Base-by-base conservation (phyloP, 257 asterid genomes). In the Gardenia jasminoides region DNA sequence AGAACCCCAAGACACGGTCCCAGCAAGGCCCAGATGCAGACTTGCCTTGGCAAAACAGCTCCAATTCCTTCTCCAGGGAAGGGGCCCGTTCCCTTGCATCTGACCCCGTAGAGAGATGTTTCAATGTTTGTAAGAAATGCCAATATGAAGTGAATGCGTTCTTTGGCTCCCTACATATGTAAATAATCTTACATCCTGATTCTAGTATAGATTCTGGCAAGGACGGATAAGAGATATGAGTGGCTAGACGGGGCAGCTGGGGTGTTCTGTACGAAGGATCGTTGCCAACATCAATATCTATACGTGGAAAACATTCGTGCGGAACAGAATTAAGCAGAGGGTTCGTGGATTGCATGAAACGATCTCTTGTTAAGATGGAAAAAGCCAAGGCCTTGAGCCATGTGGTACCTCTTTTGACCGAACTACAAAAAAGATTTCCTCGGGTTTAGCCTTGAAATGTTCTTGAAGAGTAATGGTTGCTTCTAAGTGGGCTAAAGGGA, bases 331-430 rank as follows among this genome's bases (percentile, higher is more conserved):
- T 54, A 10, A 79, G 76, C 48, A 87, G 46, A 46, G 31, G 76
- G 54, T 73, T 74, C 3, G 71, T 12, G 7, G 17, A 66, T 13
- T 75, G 75, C 9, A 80, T 75, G 12, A 80, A 72, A 24, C 77
- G 76, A 30, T 80, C 31, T 15, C 74, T 26, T 1, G 61, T 66
- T 44, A 76, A 26, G 15, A 87, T 87, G 39, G 88, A 36, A 64
- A 77, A 82, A 36, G 77, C 2, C 1, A 84, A 74, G 19, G 88
- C 77, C 44, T 86, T 86, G n/a, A 86, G 85, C 90, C 85, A 84
- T 0, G 88, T 87, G 15, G 83, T 82, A 52, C 88, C 88, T 0
- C 85, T 80, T 84, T 84, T 87, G 0, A 86, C 88, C 10, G 2
- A 36, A 12, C 71, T 66, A 46, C 71, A 66, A 66, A 10, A 30